These are phyloP conservation scores for Aureobasidium lini DNA, from an alignment of 2,329 filamentous ascomycete genomes.

Conservation along the genomic window DNA sequence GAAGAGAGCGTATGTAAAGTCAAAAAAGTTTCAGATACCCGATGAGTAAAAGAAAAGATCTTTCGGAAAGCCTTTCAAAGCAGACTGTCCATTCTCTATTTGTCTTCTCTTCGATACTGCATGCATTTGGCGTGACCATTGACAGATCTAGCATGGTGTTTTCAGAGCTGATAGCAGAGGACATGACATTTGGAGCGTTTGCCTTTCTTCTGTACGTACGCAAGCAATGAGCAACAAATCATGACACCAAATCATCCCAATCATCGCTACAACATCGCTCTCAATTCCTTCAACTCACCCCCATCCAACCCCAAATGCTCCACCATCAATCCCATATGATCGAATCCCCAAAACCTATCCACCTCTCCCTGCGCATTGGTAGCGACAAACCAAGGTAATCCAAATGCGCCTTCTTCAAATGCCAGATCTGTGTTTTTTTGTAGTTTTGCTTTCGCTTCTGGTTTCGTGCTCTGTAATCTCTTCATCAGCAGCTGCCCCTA, in stretches of 20 bases:
- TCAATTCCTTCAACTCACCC: slow-evolving; percentile 29
- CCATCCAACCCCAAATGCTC: slow-evolving; percentile 46
- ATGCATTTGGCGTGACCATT: too few species aligned
- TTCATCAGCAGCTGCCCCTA: neutral
- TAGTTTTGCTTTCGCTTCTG: slow-evolving; percentile 42
- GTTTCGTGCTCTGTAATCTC: slow-evolving; percentile 7
- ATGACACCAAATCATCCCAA: neutral
- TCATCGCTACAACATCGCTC: slow-evolving; percentile 29
- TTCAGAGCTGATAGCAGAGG: neutral
- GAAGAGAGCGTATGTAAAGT: slow-evolving; percentile 64
- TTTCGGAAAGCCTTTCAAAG: neutral
- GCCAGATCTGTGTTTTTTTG: slow-evolving; percentile 44
- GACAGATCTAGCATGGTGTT: neutral
- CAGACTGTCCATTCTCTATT: neutral
- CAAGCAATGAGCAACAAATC: neutral
- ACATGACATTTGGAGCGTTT: neutral
- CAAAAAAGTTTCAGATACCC: slow-evolving; percentile 11
- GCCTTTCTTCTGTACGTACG: neutral
- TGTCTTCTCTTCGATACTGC: neutral
- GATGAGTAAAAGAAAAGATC: slow-evolving; percentile 3
- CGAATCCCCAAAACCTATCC: slow-evolving; percentile 53
- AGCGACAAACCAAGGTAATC: slow-evolving; percentile 53
- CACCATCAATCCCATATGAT: slow-evolving; percentile 50
- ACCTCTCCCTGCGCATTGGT: slow-evolving; percentile 47
- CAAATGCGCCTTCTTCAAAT: slow-evolving; percentile 50